Evolutionary conservation across 164 flowering plant species (phyloP).

Genomic region (Cinnamomum micranthum): DNA sequence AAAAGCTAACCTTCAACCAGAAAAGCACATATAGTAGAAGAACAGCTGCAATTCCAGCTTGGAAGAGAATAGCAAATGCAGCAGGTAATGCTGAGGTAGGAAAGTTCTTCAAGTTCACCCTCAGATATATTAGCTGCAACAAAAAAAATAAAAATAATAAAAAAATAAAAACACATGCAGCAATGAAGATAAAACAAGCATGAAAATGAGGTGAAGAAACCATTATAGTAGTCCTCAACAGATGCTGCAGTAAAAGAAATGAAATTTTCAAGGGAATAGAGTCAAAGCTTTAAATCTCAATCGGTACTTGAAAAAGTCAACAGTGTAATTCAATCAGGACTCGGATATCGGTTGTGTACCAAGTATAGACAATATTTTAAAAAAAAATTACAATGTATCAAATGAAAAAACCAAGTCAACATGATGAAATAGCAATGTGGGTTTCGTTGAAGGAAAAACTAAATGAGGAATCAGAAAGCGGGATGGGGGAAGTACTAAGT

Average conservation of each 20-base stretch:
- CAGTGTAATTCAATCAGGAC: no score
- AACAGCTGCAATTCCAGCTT: conserved; percentile 75
- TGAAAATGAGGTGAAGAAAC: no score
- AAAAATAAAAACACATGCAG: no score
- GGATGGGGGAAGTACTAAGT: neutral
- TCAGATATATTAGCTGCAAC: conserved; percentile 60
- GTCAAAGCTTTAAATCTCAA: no score
- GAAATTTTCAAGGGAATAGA: neutral
- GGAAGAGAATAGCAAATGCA: conserved; percentile 75
- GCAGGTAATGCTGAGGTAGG: conserved; percentile 70
- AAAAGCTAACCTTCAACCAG: conserved; percentile 81
- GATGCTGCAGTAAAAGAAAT: neutral
- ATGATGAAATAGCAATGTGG: no score
- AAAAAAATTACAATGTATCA: no score
- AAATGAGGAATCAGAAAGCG: neutral
- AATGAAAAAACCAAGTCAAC: no score
- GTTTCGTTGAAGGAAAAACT: no score
- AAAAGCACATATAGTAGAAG: conserved; percentile 69
- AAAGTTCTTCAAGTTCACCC: conserved; percentile 81
- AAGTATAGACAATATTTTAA: no score
- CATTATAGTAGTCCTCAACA: neutral
- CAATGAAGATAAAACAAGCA: neutral
- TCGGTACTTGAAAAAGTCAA: no score
- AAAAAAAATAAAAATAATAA: no score
- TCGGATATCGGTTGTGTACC: no score